A percentile compares a stretch with the other conserved stretches of the same genome.
Evolutionary conservation across 2,329 filamentous ascomycete genomes (phyloP).

Genomic region (Dactylella cylindrospora): DNA sequence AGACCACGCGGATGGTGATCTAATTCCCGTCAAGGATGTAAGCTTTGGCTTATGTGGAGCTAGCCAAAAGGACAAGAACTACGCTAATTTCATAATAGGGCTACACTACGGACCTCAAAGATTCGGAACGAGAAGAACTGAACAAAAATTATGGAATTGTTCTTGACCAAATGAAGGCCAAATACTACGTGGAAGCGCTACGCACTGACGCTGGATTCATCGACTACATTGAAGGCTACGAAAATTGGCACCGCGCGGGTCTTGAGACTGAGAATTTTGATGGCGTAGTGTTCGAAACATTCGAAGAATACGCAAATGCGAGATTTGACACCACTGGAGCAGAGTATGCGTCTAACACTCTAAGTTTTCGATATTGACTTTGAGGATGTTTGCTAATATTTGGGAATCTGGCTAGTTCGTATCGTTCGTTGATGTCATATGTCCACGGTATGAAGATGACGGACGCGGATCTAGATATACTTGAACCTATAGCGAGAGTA

Average conservation of each 20-base stretch:
- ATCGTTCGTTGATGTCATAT: background rate
- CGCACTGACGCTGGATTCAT: background rate
- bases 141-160: slow-evolving; percentile 1
- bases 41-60: background rate
- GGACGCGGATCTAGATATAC: background rate
- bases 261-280: background rate
- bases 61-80: background rate
- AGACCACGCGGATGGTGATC: slow-evolving; percentile 17
- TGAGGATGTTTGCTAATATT: background rate
- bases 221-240: background rate
- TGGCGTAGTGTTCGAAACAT: background rate
- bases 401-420: background rate
- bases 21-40: background rate
- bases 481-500: background rate
- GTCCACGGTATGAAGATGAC: background rate
- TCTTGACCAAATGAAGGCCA: slow-evolving; percentile 1
- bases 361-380: background rate
- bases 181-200: slow-evolving; percentile 1
- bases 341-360: background rate
- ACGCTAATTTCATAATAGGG: slow-evolving; percentile 1
- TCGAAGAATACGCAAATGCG: slow-evolving; percentile 6
- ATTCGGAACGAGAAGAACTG: background rate
- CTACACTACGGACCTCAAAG: background rate
- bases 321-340: background rate
- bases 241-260: background rate